Evolutionary conservation across 2,329 filamentous ascomycete genomes (phyloP), one percentile per base, ranked within the genome.

Genomic region (Blastomyces parvus): DNA sequence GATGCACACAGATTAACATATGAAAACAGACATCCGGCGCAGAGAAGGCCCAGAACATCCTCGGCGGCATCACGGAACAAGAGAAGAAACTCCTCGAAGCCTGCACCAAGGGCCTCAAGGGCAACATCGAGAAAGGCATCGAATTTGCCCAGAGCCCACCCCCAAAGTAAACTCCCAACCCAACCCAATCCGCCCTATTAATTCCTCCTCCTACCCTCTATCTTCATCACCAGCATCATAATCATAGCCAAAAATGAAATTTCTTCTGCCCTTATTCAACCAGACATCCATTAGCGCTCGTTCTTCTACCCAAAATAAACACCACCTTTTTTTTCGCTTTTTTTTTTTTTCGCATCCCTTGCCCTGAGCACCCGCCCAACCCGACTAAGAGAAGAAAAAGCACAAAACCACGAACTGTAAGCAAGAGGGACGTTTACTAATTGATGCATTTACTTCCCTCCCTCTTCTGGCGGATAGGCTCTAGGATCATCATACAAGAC

Each of bases 71-170:
- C 73, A 91, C 88, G 74, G 88, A 91, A 58, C 86, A 91, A 80
- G 94, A 97, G 86, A 89, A 96, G 87, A 86, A 84, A 73, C 86
- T 97, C 68, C 84, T 97, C 71, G 82, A 88, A 72, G 87, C 85
- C 73, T 86, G 84, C 76, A 83, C 89, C 75, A 82, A 85, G 70
- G 93, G 88, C 69, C 86, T 97, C 67, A 89, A 91, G 83, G 88
- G 86, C 81, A 97, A 97, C 82, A 96, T 99, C 76, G 81, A 85
- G 74, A 97, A 97, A 86, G 94, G 94, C 75, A 82, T 97, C 74
- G 86, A 87, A 75, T 99, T 97, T 76, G 88, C 88, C 78, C 84
- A 89, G 82, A 92, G 88, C 84, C 86, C 90, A 76, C 88, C 91
- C 75, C 86, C 91, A 86, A 92, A 92, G 89, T 92, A 86, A 90